Base-by-base conservation (phyloP, 2,329 filamentous ascomycete species). In the Sordariomycetes sp. region DNA sequence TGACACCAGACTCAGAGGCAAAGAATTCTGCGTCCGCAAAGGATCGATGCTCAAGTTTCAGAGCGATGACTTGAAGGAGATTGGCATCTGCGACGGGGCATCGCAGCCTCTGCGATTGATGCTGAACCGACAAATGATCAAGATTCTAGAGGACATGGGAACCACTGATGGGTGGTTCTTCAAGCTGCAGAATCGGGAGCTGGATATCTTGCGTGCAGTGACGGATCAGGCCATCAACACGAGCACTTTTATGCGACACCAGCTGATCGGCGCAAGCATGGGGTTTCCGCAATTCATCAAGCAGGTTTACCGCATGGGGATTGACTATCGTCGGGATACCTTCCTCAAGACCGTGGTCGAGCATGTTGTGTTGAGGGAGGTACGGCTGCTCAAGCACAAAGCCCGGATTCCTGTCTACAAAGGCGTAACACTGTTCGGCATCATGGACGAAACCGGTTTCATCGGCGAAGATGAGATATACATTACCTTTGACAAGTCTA, bases 11-110 rank as follows among this genome's bases (percentile, higher is more conserved):
- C 60, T 88, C 0, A 3, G 46, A 1, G 82, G 79, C 0, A 66
- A 70, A 20, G 49, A 64, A 3, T 63, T 94, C 25, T 61, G 63
- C 19, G 58, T 93, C 15, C 72, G 86, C 3, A 58, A 66, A 2
- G 61, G 64, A 12, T 90, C 83, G 5, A 94, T 94, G 86, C 65
- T 73, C 36, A 94, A 94, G 46, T 94, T 92, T 42, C 50, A 66
- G 2, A 78, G 75, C 33, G 47, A 59, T 0, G 65, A 72, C 25
- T 58, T 51, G 3, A 51, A 50, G 5, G 69, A 80, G 33, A 62
- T 90, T 2, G 83, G 82, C 39, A 84, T 87, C 29, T 88, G 82
- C 47, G 82, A 81, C 30, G 68, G 75, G 27, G 78, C 76, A 0
- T 75, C 74, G 24, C 75, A 68, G 33, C 79, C 83, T 0, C 66